Conservation (phyloP, 495 filamentous ascomycete genomes). For the Hypoxylon subgilvum region DNA sequence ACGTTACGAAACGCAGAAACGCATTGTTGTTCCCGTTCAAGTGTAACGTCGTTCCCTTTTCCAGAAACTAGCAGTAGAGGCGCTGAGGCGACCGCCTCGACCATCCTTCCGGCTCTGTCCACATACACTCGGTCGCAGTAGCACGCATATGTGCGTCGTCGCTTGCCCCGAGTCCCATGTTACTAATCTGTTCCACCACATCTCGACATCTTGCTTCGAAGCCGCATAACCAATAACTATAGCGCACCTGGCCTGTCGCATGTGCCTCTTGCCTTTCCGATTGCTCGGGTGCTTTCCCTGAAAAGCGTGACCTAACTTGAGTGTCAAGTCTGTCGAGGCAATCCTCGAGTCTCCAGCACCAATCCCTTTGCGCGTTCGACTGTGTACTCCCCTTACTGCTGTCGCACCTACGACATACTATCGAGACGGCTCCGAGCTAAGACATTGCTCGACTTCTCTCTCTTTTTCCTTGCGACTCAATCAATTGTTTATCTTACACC, state of each 20-base stretch:
- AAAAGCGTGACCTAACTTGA: constrained; percentile 30
- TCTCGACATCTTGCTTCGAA: constrained; percentile 35
- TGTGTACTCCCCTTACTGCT: constrained; percentile 23
- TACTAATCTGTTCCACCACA: constrained; percentile 32
- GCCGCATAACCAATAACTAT: constrained; percentile 27
- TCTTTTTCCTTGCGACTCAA: constrained; percentile 18
- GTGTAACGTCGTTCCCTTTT: constrained; percentile 35
- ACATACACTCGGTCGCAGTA: constrained; percentile 22
- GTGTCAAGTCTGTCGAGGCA: constrained; percentile 36
- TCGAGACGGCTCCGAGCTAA: constrained; percentile 22
- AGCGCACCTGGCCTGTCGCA: constrained; percentile 18
- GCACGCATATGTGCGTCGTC: constrained; percentile 33
- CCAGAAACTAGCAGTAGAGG: constrained; percentile 19
- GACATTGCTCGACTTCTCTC: constrained; percentile 28
- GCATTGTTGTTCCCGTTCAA: constrained; percentile 26
- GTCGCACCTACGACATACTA: constrained; percentile 39
- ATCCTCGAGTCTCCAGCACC: constrained; percentile 28
- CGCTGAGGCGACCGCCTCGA: constrained; percentile 24
- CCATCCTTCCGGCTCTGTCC: constrained; percentile 6
- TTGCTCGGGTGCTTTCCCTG: constrained; percentile 31
- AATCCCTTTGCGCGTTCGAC: constrained; percentile 31
- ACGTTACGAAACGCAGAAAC: constrained; percentile 32
- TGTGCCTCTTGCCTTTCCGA: constrained; percentile 23
- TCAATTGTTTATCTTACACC: constrained; percentile 23
- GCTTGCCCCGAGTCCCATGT: constrained; percentile 36